These are phyloP conservation scores for Teratosphaeria destructans DNA, from an alignment of 2,329 filamentous ascomycete species.

Conservation along the genomic window DNA sequence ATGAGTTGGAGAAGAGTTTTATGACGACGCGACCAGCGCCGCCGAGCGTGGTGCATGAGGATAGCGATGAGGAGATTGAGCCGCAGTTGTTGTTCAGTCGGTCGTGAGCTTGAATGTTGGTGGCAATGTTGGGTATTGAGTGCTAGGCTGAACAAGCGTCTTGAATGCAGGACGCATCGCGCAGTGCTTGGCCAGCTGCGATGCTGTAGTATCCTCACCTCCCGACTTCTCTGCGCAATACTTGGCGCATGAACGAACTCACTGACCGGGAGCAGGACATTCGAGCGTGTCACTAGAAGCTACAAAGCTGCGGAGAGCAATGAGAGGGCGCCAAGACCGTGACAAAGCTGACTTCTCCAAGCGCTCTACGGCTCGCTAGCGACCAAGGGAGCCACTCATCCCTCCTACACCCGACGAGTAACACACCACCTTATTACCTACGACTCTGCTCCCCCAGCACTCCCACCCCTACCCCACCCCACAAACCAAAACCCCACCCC, in stretches of 20 bases:
- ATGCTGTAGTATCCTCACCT: too few relatives aligned
- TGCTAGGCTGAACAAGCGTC: not conserved
- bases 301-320: not conserved
- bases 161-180: too few relatives aligned
- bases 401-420: not conserved
- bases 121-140: not conserved
- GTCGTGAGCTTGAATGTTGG: slow-evolving; percentile 19
- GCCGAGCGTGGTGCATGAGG: slow-evolving; percentile 13
- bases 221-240: too few relatives aligned
- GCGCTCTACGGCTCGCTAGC: not conserved
- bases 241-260: too few relatives aligned
- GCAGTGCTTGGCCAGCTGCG: too few relatives aligned
- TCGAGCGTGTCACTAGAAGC: too few relatives aligned
- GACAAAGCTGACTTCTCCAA: not conserved
- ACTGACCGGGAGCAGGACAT: too few relatives aligned
- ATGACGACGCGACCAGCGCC: slow-evolving; percentile 17
- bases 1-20: slow-evolving; percentile 24
- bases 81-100: slow-evolving; percentile 36
- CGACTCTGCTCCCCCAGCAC: not conserved
- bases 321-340: not conserved
- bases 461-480: too few relatives aligned
- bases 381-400: too few relatives aligned
- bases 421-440: not conserved
- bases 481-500: not conserved
- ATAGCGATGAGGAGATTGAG: slow-evolving; percentile 37